A percentile compares a stretch with the other conserved stretches of the same genome.
Evolutionary conservation across 805 yeast species (phyloP).

Genomic region (Sugiyamaella smithiae): DNA sequence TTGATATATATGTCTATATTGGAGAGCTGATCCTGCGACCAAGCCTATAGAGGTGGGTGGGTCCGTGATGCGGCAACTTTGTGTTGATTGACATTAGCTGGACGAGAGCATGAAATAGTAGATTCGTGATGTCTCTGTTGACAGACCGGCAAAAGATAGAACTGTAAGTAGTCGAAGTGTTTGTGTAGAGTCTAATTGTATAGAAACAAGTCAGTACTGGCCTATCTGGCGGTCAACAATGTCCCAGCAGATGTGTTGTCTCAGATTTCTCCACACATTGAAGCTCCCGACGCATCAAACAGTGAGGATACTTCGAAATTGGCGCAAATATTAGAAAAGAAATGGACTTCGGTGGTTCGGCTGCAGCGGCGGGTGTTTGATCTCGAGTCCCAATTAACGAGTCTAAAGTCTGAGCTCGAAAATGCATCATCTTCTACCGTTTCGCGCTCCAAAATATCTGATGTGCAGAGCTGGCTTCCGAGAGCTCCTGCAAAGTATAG

Average conservation of each 20-base stretch:
- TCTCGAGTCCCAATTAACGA: conserved; percentile 56
- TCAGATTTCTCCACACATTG: conserved; percentile 6
- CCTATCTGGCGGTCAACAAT: conserved; percentile 15
- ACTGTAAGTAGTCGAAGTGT: conserved; percentile 18
- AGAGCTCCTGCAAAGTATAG: conserved; percentile 39
- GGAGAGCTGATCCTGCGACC: no score
- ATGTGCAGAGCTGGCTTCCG: conserved; percentile 61
- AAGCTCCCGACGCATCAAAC: conserved; percentile 3
- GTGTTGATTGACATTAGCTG: background rate
- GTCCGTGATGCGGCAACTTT: background rate
- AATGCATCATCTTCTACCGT: conserved; percentile 34
- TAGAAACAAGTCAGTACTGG: conserved; percentile 20
- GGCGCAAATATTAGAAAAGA: conserved; percentile 54
- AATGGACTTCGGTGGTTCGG: conserved; percentile 83
- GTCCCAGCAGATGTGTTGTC: conserved; percentile 9
- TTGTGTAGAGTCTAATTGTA: no score
- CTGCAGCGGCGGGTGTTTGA: conserved; percentile 70
- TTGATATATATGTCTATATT: no score
- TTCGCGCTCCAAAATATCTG: conserved; percentile 21
- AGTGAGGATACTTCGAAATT: conserved; percentile 18
- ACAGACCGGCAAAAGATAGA: conserved; percentile 20
- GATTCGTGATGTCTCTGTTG: conserved; percentile 11
- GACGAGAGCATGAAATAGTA: background rate
- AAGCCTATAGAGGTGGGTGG: no score
- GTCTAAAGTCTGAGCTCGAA: conserved; percentile 43